A percentile compares a stretch with the other conserved stretches of the same genome.
Evolutionary conservation across 1,139 yeast species (phyloP).

Genomic region (Pneumocystis sp.): DNA sequence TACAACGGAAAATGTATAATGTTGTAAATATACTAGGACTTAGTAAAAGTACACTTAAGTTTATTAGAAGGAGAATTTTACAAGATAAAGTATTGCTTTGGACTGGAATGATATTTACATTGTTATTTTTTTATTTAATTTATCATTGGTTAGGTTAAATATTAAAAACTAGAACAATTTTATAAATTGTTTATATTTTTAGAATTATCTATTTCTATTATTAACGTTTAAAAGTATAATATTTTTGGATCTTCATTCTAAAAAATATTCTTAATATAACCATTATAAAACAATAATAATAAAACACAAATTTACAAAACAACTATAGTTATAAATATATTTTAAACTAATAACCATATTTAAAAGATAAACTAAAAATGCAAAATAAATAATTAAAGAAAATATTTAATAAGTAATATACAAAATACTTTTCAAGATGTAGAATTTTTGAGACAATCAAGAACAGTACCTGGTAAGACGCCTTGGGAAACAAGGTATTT

Average conservation of each 20-base stretch:
- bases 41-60: conserved; percentile 67
- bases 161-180: neutral
- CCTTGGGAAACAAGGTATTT: conserved; percentile 48
- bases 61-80: conserved; percentile 69
- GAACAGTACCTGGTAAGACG: neutral
- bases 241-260: neutral
- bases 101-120: conserved; percentile 49
- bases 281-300: neutral
- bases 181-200: neutral
- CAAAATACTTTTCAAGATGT: neutral
- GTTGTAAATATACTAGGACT: conserved; percentile 73
- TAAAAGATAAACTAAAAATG: neutral
- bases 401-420: neutral
- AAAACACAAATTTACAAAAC: neutral
- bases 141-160: conserved; percentile 44
- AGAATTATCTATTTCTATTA: neutral
- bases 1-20: conserved; percentile 52
- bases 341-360: neutral
- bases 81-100: conserved; percentile 84
- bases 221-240: neutral
- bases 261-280: too few species aligned
- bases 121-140: conserved; percentile 57
- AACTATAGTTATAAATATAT: neutral
- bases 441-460: neutral
- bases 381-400: neutral